These are phyloP conservation scores for Kondoa malvinella DNA, from an alignment of 768 basidiomycete species.

Conservation along the genomic window DNA sequence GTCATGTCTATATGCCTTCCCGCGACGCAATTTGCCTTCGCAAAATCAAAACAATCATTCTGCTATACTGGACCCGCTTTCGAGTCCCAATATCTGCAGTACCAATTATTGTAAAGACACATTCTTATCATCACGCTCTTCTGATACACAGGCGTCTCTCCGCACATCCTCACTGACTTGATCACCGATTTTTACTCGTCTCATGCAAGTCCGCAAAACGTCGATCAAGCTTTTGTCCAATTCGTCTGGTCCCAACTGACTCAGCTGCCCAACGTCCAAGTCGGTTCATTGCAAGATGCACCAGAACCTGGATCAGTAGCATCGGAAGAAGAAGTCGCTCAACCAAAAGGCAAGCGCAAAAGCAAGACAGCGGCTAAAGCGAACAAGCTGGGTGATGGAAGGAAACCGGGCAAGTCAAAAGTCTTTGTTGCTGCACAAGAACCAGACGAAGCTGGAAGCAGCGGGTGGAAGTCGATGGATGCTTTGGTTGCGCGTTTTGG, in stretches of 20 bases:
- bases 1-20: too few species aligned
- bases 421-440: neutral
- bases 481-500: slow-evolving; percentile 17
- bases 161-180: neutral
- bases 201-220: slow-evolving; percentile 36
- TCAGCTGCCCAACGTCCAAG: slow-evolving; percentile 53
- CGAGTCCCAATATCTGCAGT: neutral
- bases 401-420: neutral
- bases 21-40: too few species aligned
- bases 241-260: slow-evolving; percentile 70
- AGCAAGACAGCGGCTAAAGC: neutral
- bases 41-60: slow-evolving; percentile 14
- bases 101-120: neutral
- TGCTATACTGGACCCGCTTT: neutral
- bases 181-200: slow-evolving; percentile 1
- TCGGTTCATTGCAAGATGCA: slow-evolving; percentile 48
- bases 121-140: neutral
- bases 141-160: slow-evolving; percentile 4
- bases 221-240: slow-evolving; percentile 57
- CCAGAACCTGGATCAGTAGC: slow-evolving; percentile 26
- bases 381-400: neutral
- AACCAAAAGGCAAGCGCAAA: neutral
- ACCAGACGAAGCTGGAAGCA: neutral
- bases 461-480: neutral
- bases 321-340: neutral